phyloP scores from a whole-genome alignment of 331 rosid genomes.

The Acacia pycnantha region DNA sequence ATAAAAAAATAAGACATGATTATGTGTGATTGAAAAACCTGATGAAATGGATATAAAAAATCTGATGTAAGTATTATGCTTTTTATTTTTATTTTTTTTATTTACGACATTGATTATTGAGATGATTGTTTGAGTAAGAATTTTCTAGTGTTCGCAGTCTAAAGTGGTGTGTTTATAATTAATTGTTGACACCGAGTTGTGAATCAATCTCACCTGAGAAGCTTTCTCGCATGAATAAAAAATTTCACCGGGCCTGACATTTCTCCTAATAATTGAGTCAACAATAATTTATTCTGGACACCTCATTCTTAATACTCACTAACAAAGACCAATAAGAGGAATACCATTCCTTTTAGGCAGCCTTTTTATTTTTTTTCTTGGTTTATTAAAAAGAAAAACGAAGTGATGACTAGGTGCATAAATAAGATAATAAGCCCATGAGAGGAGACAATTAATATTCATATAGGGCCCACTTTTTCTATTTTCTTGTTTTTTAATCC shows the following conservation, averaged over 20 bases:
- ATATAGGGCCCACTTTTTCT: neutral
- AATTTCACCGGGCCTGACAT: neutral
- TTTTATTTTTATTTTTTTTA: no score
- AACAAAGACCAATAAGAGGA: neutral
- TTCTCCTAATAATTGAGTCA: neutral
- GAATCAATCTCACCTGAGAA: slow-evolving; percentile 24
- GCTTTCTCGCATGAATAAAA: neutral
- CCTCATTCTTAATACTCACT: neutral
- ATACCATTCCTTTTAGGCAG: neutral
- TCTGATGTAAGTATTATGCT: no score
- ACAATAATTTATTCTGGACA: neutral
- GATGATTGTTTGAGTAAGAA: neutral
- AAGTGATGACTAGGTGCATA: neutral
- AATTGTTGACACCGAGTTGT: neutral
- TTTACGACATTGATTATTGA: neutral
- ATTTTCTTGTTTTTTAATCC: neutral
- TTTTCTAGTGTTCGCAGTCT: slow-evolving; percentile 20
- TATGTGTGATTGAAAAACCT: no score
- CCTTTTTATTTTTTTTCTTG: neutral
- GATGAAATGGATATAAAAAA: no score
- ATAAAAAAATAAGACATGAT: no score
- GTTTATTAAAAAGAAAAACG: no score
- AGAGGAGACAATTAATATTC: neutral
- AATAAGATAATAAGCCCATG: neutral
- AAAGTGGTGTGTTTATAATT: slow-evolving; percentile 21